phyloP scores from a whole-genome alignment of 192 early-diverging fungal genomes.

The Umbelopsis ramanniana region DNA sequence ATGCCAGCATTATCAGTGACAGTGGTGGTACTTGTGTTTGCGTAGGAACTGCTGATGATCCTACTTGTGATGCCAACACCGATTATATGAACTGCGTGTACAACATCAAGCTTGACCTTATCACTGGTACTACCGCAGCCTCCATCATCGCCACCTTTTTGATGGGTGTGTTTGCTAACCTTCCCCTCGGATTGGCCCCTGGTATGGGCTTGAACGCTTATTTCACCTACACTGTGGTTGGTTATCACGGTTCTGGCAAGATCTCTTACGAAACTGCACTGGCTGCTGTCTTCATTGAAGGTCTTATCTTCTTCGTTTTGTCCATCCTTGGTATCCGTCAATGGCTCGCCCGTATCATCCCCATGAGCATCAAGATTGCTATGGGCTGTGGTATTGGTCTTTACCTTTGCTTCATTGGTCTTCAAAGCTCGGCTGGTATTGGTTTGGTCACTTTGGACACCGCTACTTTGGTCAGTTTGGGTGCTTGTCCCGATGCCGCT shows the following conservation, averaged over 20 bases:
- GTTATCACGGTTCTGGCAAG: slow-evolving; percentile 78
- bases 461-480: slow-evolving; percentile 70
- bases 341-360: slow-evolving; percentile 76
- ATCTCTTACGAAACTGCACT: slow-evolving; percentile 71
- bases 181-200: slow-evolving; percentile 81
- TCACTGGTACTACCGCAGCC: slow-evolving; percentile 74
- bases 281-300: slow-evolving; percentile 82
- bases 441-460: slow-evolving; percentile 67
- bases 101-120: slow-evolving; percentile 67
- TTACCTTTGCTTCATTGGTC: slow-evolving; percentile 79
- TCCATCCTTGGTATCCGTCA: slow-evolving; percentile 81
- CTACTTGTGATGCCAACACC: slow-evolving; percentile 59
- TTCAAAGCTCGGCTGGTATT: slow-evolving; percentile 82
- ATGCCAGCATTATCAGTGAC: slow-evolving; percentile 75
- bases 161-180: slow-evolving; percentile 74
- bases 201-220: slow-evolving; percentile 85
- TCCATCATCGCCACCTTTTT: slow-evolving; percentile 66
- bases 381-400: slow-evolving; percentile 79
- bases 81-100: slow-evolving; percentile 69
- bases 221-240: slow-evolving; percentile 85
- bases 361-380: slow-evolving; percentile 72
- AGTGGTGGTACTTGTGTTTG: slow-evolving; percentile 83
- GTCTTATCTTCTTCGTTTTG: slow-evolving; percentile 76
- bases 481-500: slow-evolving; percentile 60
- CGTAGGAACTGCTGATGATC: slow-evolving; percentile 51